Base-by-base conservation (phyloP, 2,329 filamentous ascomycete species). In the Fusarium hainanense region DNA sequence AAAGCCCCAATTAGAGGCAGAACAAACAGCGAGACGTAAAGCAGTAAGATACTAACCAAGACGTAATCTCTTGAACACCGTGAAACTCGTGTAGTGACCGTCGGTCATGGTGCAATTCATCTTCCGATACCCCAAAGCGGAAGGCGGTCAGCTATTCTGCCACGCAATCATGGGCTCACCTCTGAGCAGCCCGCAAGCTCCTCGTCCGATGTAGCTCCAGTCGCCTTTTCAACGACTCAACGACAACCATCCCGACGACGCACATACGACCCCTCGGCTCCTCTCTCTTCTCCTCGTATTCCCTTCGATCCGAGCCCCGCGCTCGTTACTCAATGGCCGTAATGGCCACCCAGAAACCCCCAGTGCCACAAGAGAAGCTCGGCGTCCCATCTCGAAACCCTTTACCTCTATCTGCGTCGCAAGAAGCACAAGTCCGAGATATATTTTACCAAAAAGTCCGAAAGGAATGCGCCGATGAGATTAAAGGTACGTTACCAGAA, bases 371-470 rank as follows among this genome's bases (percentile, higher is more conserved):
- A 58, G 68, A 77, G 71, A 76, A 77, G 60, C 74, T 78, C 54
- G 77, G 77, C 23, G 82, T 89, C 76, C 89, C 89, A 23, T 90
- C 88, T 44, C 87, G 89, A 72, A 96, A 95, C 76, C 94, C 94
- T 18, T 83, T 97, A 44, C 94, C 94, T 28, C 85, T 98, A 60
- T 94, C 93, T 27, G 89, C 93, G 13, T 86, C 89, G 23, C 93
- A 97, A 80, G 93, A 97, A 84, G 85, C 89, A 6, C 92, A 96
- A 81, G 92, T 97, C 59, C 88, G 92, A 74, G 91, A 94, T 72
- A 82, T 96, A 12, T 97, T 92, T 79, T 89, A 95, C 82, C 90
- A 92, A 72, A 87, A 92, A 61, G 94, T 97, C 66, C 87, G 94
- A 71, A 85, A 84, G 34, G 85, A 90, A 74, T 98, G 94, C 81